Evolutionary conservation across 495 filamentous ascomycete species (phyloP).

Genomic region (Penicillium pancosmium): DNA sequence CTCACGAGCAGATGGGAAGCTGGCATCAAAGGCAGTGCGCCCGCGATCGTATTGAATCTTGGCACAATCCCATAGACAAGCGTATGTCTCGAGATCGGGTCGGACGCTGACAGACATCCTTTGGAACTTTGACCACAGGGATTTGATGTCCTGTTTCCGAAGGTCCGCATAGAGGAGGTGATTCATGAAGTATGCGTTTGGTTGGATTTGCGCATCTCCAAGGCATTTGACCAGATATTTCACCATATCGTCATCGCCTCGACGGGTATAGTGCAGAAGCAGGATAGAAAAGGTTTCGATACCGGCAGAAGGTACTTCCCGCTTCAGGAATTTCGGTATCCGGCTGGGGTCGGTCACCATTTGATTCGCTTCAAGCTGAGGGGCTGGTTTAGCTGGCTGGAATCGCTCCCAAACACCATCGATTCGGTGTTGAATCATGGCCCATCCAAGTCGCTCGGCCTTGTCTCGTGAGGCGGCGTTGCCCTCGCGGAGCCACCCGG

Average conservation of each 20-base stretch:
- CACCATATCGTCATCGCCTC: conserved; percentile 58
- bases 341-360: conserved; percentile 20
- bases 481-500: conserved; percentile 69
- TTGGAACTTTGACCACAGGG: conserved; percentile 60
- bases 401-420: conserved; percentile 54
- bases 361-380: conserved; percentile 26
- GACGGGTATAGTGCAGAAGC: conserved; percentile 68
- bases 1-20: conserved; percentile 50
- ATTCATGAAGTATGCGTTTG: conserved; percentile 75
- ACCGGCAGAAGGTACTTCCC: conserved; percentile 59
- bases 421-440: conserved; percentile 71
- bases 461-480: conserved; percentile 53
- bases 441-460: conserved; percentile 73
- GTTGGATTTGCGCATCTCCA: conserved; percentile 58
- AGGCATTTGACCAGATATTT: conserved; percentile 60
- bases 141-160: conserved; percentile 51
- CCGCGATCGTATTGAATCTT: conserved; percentile 55
- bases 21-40: conserved; percentile 35
- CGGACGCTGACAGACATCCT: conserved; percentile 47
- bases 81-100: conserved; percentile 71
- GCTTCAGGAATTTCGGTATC: conserved; percentile 41
- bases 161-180: conserved; percentile 66
- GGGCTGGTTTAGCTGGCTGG: conserved; percentile 21
- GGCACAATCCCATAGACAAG: conserved; percentile 64
- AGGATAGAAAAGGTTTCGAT: conserved; percentile 79